Evolutionary conservation across 805 yeast genomes (phyloP).

Genomic region (Yarrowia yakushimensis): DNA sequence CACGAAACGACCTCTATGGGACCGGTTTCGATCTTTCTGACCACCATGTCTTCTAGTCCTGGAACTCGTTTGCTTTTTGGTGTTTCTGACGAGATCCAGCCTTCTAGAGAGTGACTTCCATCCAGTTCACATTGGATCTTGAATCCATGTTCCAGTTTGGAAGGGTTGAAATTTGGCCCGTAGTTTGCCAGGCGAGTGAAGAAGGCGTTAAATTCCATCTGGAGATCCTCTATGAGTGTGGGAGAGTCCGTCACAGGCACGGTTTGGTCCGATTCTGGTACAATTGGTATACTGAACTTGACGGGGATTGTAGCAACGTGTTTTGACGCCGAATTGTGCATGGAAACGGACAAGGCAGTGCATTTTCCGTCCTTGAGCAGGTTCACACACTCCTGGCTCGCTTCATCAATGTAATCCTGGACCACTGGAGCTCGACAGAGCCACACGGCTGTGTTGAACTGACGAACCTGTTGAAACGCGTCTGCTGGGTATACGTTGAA

Average conservation of each 20-base stretch:
- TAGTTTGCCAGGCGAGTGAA: background rate
- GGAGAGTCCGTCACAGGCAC: constrained; percentile 9
- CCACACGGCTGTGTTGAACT: constrained; percentile 45
- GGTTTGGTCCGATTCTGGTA: background rate
- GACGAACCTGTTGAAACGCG: constrained; percentile 45
- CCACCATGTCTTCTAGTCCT: background rate
- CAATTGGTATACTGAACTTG: background rate
- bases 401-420: constrained; percentile 43
- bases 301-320: background rate
- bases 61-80: background rate
- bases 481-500: constrained; percentile 52
- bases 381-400: constrained; percentile 36
- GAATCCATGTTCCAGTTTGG: background rate
- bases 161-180: background rate
- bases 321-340: background rate
- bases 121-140: constrained; percentile 4
- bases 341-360: background rate
- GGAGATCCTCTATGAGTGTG: background rate
- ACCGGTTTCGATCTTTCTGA: constrained; percentile 9
- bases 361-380: constrained; percentile 1
- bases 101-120: background rate
- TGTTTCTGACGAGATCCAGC: background rate
- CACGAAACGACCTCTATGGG: constrained; percentile 4
- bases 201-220: constrained; percentile 10
- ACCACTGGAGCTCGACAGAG: constrained; percentile 49